Conservation (phyloP, 257 asterid genomes). For the Solanum bukasovii region DNA sequence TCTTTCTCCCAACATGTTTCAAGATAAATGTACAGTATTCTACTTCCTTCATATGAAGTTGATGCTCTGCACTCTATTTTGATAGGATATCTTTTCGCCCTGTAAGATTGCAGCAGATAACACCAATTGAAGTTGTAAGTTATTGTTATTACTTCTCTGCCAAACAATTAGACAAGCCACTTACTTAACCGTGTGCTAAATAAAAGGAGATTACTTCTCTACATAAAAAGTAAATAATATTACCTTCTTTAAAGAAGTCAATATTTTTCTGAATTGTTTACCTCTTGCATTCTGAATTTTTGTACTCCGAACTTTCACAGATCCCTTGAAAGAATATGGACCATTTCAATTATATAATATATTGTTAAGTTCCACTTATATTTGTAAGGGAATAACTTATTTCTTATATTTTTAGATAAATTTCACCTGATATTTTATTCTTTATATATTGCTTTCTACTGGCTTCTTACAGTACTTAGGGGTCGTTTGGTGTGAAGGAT, state of each 20-base stretch:
- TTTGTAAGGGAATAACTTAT: background rate
- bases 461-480: background rate
- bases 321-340: background rate
- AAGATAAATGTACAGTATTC: constrained; percentile 50
- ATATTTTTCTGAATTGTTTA: background rate
- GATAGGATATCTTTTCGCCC: constrained; percentile 93
- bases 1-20: constrained; percentile 98
- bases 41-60: constrained; percentile 56
- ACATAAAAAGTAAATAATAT: background rate
- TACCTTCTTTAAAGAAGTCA: background rate
- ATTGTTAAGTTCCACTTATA: background rate
- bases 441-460: background rate
- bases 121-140: constrained; percentile 29
- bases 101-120: constrained; percentile 42
- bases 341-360: background rate
- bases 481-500: too few species aligned
- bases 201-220: background rate
- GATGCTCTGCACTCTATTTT: constrained; percentile 68
- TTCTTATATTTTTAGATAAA: background rate
- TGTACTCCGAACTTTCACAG: background rate
- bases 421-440: background rate
- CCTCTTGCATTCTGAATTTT: background rate
- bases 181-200: background rate
- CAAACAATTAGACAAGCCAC: background rate
- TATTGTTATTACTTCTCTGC: constrained; percentile 49